Evolutionary conservation across 768 basidiomycete genomes (phyloP), one percentile per base, ranked within the genome.

Genomic region (Lentinus tigrinus): DNA sequence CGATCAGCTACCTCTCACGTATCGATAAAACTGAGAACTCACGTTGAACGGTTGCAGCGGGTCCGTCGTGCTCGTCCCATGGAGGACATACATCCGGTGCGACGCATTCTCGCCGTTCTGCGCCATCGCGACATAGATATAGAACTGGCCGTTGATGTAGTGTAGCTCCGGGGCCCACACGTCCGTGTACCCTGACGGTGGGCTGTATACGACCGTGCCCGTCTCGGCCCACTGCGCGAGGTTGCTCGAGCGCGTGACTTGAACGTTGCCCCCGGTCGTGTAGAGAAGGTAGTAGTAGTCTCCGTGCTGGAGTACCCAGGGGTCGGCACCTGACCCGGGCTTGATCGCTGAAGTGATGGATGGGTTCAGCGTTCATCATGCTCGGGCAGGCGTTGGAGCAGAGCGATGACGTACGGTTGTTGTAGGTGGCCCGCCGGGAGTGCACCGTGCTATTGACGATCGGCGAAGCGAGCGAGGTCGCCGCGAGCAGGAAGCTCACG

Each of bases 111-210:
- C 49, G 17, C 36, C 36, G 10, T 38, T 50, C 34, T 36, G 19
- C n/a, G 27, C 49, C 49, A 50, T 50, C 4, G 49, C 49, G 19
- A 50, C 49, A 23, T 50, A 50, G n/a, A 50, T 50, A 21, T 50
- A 50, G 34, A 50, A 50, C 36, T 17, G 16, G n/a, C 49, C 49
- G 11, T 50, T n/a, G 21, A 50, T 50, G n/a, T 19, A 37, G 49
- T 50, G 49, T 34, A 50, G 34, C 34, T 50, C 49, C 7, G 49
- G 49, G 2, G 49, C 49, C 49, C 49, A 50, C 17, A 50, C 17
- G 17, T 50, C 49, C 14, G 34, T 38, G 31, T 37, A 50, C 34
- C 31, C 31, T 6, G 49, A n/a, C 17, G 49, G 31, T 3, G 49
- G 49, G n/a, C 17, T 16, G 49, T 50, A 50, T 6, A 50, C 49